Conservation (phyloP, 2,329 filamentous ascomycete species). For the Remersonia thermophila region DNA sequence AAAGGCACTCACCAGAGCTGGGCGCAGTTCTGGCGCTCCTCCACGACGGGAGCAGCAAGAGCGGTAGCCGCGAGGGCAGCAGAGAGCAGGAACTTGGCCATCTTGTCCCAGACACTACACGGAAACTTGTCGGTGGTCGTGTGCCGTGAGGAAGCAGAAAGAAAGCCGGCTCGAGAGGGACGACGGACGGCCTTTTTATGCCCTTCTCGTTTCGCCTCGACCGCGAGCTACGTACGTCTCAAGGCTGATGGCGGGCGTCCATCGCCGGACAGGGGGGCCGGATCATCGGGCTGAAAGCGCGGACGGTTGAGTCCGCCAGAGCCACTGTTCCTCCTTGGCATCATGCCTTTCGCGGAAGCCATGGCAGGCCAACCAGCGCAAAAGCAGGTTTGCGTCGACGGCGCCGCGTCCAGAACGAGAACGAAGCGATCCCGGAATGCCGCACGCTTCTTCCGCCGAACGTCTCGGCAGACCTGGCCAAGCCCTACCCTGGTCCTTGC, state of each 20-base stretch:
- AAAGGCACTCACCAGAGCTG: constrained; percentile 20
- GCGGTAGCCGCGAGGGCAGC: constrained; percentile 25
- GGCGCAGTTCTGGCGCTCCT: constrained; percentile 29
- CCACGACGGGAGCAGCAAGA: constrained; percentile 29
- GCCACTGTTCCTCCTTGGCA: too few relatives aligned
- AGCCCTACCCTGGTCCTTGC: constrained; percentile 9
- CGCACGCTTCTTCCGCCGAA: constrained; percentile 12
- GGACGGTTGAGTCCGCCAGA: too few relatives aligned
- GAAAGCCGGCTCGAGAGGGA: constrained; percentile 2
- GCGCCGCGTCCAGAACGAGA: background rate
- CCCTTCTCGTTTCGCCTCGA: too few relatives aligned
- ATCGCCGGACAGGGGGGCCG: too few relatives aligned
- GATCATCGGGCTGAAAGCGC: too few relatives aligned
- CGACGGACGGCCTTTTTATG: background rate
- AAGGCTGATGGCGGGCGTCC: too few relatives aligned
- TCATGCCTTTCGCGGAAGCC: too few relatives aligned
- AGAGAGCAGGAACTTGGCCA: constrained; percentile 22
- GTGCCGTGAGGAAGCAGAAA: constrained; percentile 6
- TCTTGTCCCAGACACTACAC: constrained; percentile 9
- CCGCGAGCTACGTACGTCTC: too few relatives aligned
- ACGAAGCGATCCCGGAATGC: constrained; percentile 14
- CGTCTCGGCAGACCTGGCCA: constrained; percentile 5
- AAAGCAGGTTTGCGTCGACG: background rate
- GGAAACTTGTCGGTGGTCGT: constrained; percentile 5
- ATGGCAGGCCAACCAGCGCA: background rate